Percentiles rank a stretch among this genome's conserved stretches.
Conservation (phyloP, 2,329 filamentous ascomycete species). For the Tricladium varicosporioides region DNA sequence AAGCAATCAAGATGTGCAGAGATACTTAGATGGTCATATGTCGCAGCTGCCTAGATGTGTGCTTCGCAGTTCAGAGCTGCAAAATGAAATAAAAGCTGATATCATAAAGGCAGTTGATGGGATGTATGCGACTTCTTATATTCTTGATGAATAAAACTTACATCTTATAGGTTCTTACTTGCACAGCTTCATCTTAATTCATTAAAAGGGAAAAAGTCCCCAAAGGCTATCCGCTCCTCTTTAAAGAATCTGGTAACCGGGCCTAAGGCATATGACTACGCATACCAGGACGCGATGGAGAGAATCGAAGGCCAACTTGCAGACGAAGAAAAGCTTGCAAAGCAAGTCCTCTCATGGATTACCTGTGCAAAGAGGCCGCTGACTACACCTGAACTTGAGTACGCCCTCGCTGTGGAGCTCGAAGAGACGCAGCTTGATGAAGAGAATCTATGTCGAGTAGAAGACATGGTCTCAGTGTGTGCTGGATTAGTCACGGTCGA, state of each 20-base stretch:
- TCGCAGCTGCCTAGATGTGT: conserved; percentile 19
- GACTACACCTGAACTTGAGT: conserved; percentile 37
- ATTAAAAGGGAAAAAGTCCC: conserved; percentile 32
- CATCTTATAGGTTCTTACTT: conserved; percentile 2
- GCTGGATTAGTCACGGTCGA: conserved; percentile 28
- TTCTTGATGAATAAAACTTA: background rate
- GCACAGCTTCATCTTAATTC: conserved; percentile 37
- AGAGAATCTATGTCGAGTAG: conserved; percentile 7
- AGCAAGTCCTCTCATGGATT: conserved; percentile 40
- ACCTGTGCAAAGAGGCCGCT: conserved; percentile 37
- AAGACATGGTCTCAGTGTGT: conserved; percentile 21
- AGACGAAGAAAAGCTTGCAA: conserved; percentile 38
- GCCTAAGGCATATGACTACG: conserved; percentile 34
- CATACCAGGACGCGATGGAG: conserved; percentile 43
- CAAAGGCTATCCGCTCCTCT: conserved; percentile 34
- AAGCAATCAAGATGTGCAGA: conserved; percentile 28
- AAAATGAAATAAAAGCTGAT: conserved; percentile 20
- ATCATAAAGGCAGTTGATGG: conserved; percentile 28
- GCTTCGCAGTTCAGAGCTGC: conserved; percentile 14
- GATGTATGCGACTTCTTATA: conserved; percentile 28
- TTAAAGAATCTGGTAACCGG: conserved; percentile 35
- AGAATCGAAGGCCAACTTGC: conserved; percentile 40
- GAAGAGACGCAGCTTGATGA: conserved; percentile 21
- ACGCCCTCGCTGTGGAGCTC: conserved; percentile 37
- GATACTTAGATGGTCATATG: conserved; percentile 30